Conservation (phyloP, 2,329 filamentous ascomycete species). For the Fusarium concolor region DNA sequence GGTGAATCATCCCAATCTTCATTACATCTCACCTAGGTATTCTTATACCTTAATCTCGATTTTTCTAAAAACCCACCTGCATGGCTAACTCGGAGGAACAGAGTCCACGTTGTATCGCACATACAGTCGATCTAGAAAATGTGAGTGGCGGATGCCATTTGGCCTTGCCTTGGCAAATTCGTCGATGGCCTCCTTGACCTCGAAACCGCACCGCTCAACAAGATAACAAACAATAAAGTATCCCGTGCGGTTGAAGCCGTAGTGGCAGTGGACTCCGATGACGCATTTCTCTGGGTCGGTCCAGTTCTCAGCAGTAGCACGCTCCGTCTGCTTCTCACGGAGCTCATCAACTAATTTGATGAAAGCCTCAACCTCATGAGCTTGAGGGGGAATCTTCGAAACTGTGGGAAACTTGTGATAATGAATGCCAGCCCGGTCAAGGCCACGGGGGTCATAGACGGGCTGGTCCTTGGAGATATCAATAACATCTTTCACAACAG, state of each 20-base stretch:
- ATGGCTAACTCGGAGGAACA: not conserved
- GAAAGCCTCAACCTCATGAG: constrained; percentile 65
- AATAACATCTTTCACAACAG: constrained; percentile 78
- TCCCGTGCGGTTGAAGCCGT: constrained; percentile 94
- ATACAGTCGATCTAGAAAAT: constrained; percentile 87
- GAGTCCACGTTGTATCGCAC: constrained; percentile 72
- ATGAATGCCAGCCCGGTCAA: constrained; percentile 73
- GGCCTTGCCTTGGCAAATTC: constrained; percentile 78
- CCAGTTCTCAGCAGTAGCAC: constrained; percentile 54
- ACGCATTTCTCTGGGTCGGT: constrained; percentile 56
- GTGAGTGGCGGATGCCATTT: constrained; percentile 87
- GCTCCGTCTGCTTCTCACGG: constrained; percentile 62
- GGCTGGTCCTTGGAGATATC: constrained; percentile 93
- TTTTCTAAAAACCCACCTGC: too few relatives aligned
- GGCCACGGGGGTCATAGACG: constrained; percentile 82
- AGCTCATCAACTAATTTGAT: constrained; percentile 69
- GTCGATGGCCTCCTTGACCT: constrained; percentile 80
- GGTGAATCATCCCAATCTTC: too few relatives aligned
- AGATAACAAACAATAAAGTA: constrained; percentile 92
- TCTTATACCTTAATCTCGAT: too few relatives aligned
- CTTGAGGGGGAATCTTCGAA: constrained; percentile 84
- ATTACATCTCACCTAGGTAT: too few relatives aligned
- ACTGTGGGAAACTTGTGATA: constrained; percentile 93
- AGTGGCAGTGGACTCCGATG: constrained; percentile 93
- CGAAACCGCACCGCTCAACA: constrained; percentile 81